These are phyloP conservation scores for Boletus rubroflammeus DNA, from an alignment of 768 basidiomycete genomes.

Conservation along the genomic window DNA sequence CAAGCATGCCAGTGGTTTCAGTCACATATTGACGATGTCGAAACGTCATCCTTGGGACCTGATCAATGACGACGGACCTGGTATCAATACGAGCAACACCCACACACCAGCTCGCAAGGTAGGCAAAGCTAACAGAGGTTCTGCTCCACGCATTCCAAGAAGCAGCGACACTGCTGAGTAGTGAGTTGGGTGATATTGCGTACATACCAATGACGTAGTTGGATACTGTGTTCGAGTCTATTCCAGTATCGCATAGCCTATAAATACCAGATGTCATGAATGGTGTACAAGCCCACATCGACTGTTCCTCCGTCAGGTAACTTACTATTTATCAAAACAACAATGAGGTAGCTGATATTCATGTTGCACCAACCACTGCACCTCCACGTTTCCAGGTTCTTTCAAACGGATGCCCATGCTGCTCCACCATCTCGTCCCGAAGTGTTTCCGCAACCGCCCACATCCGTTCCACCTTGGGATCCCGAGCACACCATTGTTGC, in stretches of 20 bases:
- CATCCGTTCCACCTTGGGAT: constrained; percentile 34
- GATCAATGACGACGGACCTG: no score
- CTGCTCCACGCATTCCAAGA: no score
- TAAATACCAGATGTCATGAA: background rate
- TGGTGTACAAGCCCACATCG: background rate
- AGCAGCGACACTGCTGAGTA: no score
- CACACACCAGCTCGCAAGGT: no score
- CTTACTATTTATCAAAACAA: background rate
- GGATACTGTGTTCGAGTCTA: background rate
- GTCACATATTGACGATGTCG: no score
- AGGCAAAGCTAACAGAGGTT: no score
- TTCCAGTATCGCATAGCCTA: background rate
- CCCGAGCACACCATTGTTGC: constrained; percentile 44
- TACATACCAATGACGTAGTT: no score
- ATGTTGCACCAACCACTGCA: background rate
- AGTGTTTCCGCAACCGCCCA: constrained; percentile 21
- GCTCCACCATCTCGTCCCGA: constrained; percentile 13
- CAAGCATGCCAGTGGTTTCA: no score
- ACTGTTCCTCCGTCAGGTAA: background rate
- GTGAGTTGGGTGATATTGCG: no score
- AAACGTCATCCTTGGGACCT: no score
- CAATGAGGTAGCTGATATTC: background rate
- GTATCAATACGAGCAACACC: no score
- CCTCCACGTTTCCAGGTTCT: no score
- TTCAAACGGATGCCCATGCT: constrained; percentile 16